A percentile compares a stretch with the other conserved stretches of the same genome.
These are phyloP conservation scores for Plasmodiophora brassicae DNA, from an alignment of 208 protist species.

Conservation along the genomic window DNA sequence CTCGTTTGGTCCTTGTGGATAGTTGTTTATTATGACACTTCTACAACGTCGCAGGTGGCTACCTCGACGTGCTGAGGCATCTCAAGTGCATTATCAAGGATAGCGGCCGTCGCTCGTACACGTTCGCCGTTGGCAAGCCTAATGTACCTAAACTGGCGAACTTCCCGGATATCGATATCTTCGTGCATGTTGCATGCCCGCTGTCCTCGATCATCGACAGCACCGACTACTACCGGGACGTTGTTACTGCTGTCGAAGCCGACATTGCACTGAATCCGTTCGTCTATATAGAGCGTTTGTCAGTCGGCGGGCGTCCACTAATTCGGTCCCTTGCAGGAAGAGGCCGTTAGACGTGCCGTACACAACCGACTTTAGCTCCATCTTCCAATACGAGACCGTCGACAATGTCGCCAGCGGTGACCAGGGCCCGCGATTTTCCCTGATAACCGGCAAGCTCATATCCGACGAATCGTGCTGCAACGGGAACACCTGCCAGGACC, in stretches of 20 bases:
- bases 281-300: not conserved
- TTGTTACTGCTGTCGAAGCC: not conserved
- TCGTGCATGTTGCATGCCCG: constrained; percentile 21
- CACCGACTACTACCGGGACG: not conserved
- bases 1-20: not conserved
- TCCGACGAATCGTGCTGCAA: not conserved
- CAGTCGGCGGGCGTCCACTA: not conserved
- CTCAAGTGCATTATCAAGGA: not conserved
- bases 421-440: not conserved
- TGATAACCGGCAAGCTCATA: constrained; percentile 3
- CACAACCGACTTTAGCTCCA: not conserved
- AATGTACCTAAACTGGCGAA: constrained; percentile 30
- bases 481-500: too few species aligned
- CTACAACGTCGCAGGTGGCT: not conserved
- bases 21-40: not conserved
- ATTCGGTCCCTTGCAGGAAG: not conserved
- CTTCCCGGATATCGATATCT: constrained; percentile 19
- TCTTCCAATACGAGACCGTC: not conserved
- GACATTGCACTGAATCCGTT: not conserved
- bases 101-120: not conserved
- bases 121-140: not conserved
- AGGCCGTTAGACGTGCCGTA: not conserved
- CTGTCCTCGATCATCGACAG: constrained; percentile 5
- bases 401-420: not conserved
- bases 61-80: not conserved